Conservation (phyloP, 2,329 filamentous ascomycete species). For the Albophoma yamanashiensis region DNA sequence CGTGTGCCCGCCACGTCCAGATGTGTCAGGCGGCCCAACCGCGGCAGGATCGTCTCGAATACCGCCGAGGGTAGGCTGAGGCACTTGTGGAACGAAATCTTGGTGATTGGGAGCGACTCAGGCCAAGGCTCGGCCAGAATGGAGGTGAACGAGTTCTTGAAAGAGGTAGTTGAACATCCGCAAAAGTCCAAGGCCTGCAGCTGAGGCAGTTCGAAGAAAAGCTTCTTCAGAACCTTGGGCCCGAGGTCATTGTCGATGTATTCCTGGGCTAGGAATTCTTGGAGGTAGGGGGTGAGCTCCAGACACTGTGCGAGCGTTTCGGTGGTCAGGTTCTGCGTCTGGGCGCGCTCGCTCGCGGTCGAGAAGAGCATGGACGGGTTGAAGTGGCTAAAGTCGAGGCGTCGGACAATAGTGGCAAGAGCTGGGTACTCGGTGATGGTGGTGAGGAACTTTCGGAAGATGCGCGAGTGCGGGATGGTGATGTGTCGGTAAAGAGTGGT, state of each 20-base stretch:
- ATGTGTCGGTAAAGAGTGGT: conserved; percentile 69
- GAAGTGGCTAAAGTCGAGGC: conserved; percentile 78
- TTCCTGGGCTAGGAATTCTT: conserved; percentile 72
- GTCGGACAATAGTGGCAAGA: conserved; percentile 64
- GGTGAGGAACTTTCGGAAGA: conserved; percentile 70
- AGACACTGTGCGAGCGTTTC: conserved; percentile 63
- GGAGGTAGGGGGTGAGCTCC: conserved; percentile 59
- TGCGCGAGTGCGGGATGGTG: conserved; percentile 71
- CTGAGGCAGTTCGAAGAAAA: conserved; percentile 55
- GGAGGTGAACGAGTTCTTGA: conserved; percentile 54
- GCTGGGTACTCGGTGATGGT: conserved; percentile 57
- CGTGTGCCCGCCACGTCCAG: conserved; percentile 71
- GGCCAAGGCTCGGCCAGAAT: conserved; percentile 43
- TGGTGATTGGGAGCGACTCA: conserved; percentile 46
- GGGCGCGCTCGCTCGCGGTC: conserved; percentile 61
- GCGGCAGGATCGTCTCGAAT: conserved; percentile 62
- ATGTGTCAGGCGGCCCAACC: conserved; percentile 59
- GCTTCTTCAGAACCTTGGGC: conserved; percentile 55
- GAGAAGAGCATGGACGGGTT: conserved; percentile 69
- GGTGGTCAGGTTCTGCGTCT: conserved; percentile 66
- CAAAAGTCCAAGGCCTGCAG: conserved; percentile 67
- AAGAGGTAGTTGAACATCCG: conserved; percentile 57
- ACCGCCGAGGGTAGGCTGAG: conserved; percentile 55
- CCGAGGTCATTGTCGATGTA: conserved; percentile 69
- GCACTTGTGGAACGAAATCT: conserved; percentile 71